These are phyloP conservation scores for Tagetes patula DNA, from an alignment of 129 eudicot genomes.

Conservation along the genomic window DNA sequence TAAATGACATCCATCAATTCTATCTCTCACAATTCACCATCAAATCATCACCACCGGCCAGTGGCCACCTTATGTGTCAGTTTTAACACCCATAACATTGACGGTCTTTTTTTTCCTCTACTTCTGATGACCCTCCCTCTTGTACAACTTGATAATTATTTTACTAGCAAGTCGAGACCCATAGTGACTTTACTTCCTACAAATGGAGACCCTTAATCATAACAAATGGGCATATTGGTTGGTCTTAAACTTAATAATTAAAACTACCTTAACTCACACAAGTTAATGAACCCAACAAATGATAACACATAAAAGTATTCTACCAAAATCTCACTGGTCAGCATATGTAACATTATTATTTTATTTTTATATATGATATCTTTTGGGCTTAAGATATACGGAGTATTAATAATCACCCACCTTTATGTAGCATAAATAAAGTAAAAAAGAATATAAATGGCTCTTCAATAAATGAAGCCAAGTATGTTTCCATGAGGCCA, in stretches of 20 bases:
- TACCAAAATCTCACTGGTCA: conserved; percentile 7
- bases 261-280: neutral
- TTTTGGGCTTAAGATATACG: no score
- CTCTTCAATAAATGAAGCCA: conserved; percentile 35
- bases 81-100: no score
- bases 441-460: conserved; percentile 7
- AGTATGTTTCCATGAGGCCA: conserved; percentile 33
- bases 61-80: no score
- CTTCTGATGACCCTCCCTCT: no score
- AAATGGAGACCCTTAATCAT: neutral
- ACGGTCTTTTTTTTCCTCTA: no score
- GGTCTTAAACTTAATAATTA: neutral
- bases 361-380: neutral
- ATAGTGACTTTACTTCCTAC: no score
- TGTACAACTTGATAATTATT: no score
- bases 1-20: no score
- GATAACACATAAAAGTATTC: neutral
- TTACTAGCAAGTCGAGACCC: no score
- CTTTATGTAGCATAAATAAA: conserved; percentile 1
- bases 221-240: neutral
- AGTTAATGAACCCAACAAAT: neutral
- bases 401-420: neutral
- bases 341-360: neutral
- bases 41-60: no score
- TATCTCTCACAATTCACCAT: no score